phyloP scores from a whole-genome alignment of 73 alveolate species.

The Tetrahymena malaccensis region DNA sequence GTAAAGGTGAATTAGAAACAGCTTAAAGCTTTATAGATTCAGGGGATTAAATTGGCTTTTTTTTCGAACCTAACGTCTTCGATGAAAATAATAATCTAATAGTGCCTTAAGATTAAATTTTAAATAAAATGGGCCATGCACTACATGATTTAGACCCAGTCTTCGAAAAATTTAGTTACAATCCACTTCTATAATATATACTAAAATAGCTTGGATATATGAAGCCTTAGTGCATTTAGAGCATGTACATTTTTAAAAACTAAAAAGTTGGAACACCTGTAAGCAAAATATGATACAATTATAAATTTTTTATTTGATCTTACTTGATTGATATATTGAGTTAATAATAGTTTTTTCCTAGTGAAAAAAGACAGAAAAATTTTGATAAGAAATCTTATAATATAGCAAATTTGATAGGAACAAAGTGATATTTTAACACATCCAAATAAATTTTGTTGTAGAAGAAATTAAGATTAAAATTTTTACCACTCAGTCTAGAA shows the following conservation, averaged over 20 bases:
- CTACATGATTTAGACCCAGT: conserved; percentile 65
- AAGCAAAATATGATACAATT: neutral
- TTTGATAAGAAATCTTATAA: too few relatives aligned
- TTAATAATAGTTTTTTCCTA: too few relatives aligned
- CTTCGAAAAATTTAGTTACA: conserved; percentile 44
- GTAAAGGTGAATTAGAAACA: neutral
- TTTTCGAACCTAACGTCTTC: neutral
- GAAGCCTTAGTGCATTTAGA: conserved; percentile 39
- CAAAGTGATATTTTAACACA: too few relatives aligned
- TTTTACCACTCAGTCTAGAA: too few relatives aligned
- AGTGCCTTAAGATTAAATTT: conserved; percentile 5
- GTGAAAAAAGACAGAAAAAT: too few relatives aligned
- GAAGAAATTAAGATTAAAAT: too few relatives aligned
- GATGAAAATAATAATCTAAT: neutral
- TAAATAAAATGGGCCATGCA: conserved; percentile 66
- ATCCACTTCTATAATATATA: conserved; percentile 13
- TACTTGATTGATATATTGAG: neutral
- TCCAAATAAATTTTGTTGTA: too few relatives aligned
- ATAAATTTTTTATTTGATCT: neutral
- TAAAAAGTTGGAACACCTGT: conserved; percentile 58
- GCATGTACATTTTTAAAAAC: conserved; percentile 67
- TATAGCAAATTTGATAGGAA: too few relatives aligned
- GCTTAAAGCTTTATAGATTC: neutral
- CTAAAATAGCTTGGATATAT: conserved; percentile 36
- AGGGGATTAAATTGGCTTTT: neutral